Conservation (phyloP, 345 rosid species). For the Eucalyptus sp. region DNA sequence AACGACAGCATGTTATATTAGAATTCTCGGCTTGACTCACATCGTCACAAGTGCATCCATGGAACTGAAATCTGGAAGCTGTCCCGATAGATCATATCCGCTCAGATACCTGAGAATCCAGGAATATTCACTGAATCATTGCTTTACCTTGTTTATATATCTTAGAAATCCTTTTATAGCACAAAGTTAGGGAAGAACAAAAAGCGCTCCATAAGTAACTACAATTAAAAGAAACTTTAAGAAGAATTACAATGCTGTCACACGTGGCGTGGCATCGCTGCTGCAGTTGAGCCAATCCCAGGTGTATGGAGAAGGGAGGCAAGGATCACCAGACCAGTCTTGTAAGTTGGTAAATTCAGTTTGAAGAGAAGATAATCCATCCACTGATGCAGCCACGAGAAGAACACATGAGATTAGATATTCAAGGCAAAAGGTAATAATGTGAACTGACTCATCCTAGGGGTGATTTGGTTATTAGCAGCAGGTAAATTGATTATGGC, state of each 20-base stretch:
- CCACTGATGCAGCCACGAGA: background rate
- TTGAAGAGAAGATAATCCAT: slow-evolving; percentile 10
- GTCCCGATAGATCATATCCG: slow-evolving; percentile 15
- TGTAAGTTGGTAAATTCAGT: background rate
- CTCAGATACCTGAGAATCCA: background rate
- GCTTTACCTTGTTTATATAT: background rate
- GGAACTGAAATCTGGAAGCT: slow-evolving; percentile 36
- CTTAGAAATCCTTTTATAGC: background rate
- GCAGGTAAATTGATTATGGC: background rate
- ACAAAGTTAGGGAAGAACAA: background rate
- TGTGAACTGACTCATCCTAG: background rate
- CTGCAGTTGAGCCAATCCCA: slow-evolving; percentile 43
- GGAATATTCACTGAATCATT: background rate
- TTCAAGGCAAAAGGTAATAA: background rate
- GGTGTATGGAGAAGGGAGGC: slow-evolving; percentile 26
- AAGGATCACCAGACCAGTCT: slow-evolving; percentile 40
- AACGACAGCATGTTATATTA: background rate
- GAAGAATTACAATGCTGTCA: slow-evolving; percentile 27
- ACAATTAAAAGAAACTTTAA: background rate
- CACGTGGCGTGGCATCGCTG: slow-evolving; percentile 9
- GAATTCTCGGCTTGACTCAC: background rate
- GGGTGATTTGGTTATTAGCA: background rate
- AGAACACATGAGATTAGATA: background rate
- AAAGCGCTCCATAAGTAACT: background rate
- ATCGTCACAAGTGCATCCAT: slow-evolving; percentile 27